Evolutionary conservation across 2,329 filamentous ascomycete species (phyloP).

Genomic region (Pyricularia sp.): DNA sequence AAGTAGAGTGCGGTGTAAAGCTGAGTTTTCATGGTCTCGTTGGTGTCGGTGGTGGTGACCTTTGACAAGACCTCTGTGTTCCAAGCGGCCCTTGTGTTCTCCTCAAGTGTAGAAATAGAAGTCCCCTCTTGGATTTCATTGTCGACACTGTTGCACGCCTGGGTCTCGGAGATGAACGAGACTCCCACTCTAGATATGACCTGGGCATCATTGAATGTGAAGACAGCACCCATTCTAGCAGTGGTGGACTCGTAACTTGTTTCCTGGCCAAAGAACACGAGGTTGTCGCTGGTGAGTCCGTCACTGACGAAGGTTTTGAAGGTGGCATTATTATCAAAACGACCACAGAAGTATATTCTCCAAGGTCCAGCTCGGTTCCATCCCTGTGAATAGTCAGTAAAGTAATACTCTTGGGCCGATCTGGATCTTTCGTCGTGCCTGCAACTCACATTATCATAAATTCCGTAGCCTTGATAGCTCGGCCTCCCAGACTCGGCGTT

Average conservation of each 20-base stretch:
- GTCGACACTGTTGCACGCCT: conserved; percentile 37
- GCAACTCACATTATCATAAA: conserved; percentile 34
- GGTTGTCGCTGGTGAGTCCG: neutral
- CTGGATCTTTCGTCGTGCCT: too few relatives aligned
- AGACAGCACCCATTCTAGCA: conserved; percentile 38
- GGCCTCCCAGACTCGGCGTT: conserved; percentile 10
- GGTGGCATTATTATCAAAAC: conserved; percentile 27
- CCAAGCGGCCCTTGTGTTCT: conserved; percentile 37
- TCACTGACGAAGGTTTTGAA: conserved; percentile 3
- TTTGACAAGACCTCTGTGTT: conserved; percentile 53
- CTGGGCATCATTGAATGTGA: conserved; percentile 35
- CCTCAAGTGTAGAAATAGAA: neutral
- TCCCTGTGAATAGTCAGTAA: conserved; percentile 30
- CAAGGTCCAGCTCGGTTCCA: conserved; percentile 57
- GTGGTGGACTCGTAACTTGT: conserved; percentile 9
- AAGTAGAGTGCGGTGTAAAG: conserved; percentile 63
- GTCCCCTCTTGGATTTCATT: conserved; percentile 33
- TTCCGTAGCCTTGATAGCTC: conserved; percentile 50
- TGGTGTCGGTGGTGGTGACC: conserved; percentile 47
- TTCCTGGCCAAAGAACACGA: neutral
- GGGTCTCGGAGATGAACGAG: conserved; percentile 53
- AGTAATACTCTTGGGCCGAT: neutral
- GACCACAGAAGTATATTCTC: conserved; percentile 55
- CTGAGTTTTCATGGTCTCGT: conserved; percentile 45
- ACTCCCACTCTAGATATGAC: conserved; percentile 55